These are phyloP conservation scores for Echium plantagineum DNA, from an alignment of 257 asterid species.

Conservation along the genomic window DNA sequence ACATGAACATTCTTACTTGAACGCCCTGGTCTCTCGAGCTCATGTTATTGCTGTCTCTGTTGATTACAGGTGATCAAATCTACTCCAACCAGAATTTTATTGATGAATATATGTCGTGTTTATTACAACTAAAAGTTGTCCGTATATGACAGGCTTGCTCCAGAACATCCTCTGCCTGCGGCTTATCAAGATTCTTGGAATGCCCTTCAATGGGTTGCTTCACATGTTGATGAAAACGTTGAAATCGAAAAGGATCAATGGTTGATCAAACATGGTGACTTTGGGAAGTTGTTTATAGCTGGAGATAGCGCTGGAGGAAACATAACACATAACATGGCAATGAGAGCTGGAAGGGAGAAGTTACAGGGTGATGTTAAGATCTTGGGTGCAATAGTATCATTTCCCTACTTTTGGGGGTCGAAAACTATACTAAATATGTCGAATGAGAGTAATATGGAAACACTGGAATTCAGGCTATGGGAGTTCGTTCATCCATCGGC, in stretches of 20 bases:
- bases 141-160: slow-evolving; percentile 17
- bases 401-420: slow-evolving; percentile 8
- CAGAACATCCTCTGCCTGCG: slow-evolving; percentile 18
- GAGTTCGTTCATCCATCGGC: slow-evolving; percentile 15
- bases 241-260: slow-evolving; percentile 15
- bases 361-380: slow-evolving; percentile 9
- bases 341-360: slow-evolving; percentile 13
- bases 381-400: slow-evolving; percentile 10
- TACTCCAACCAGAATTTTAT: no score
- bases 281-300: slow-evolving; percentile 12
- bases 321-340: slow-evolving; percentile 21
- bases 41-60: slow-evolving; percentile 15
- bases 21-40: slow-evolving; percentile 7
- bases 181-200: slow-evolving; percentile 22
- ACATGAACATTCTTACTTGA: slow-evolving; percentile 12
- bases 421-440: background rate
- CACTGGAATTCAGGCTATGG: slow-evolving; percentile 12
- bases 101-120: no score
- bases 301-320: slow-evolving; percentile 30
- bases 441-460: background rate
- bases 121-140: no score
- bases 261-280: slow-evolving; percentile 13
- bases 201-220: slow-evolving; percentile 19
- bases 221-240: background rate
- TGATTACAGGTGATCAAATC: slow-evolving; percentile 6